Percentiles rank a stretch among this genome's conserved stretches.
Conservation (phyloP, 108 stramenopile genomes). For the Discostella stelligeroides region DNA sequence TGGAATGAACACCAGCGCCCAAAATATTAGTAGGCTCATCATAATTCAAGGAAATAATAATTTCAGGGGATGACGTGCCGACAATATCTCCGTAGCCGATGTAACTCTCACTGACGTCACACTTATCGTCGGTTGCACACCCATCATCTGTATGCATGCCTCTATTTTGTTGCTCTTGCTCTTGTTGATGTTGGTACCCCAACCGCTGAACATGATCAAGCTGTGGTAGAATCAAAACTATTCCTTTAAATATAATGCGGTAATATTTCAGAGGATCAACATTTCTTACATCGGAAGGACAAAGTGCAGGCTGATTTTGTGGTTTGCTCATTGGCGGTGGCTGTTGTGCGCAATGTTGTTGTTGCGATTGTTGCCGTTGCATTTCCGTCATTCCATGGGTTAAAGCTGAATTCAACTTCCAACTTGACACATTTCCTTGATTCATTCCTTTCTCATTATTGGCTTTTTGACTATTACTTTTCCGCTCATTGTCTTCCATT, state of each 20-base stretch:
- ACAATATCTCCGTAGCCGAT: conserved; percentile 81
- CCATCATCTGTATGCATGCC: no score
- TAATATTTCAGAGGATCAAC: background rate
- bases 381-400: background rate
- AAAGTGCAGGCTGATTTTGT: background rate
- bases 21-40: background rate
- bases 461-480: no score
- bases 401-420: background rate
- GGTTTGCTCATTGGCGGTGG: background rate
- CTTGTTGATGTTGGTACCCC: background rate
- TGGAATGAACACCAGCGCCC: conserved; percentile 1
- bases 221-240: background rate
- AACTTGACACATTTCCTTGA: no score
- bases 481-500: no score
- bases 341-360: background rate
- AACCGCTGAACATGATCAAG: background rate
- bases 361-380: background rate
- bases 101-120: conserved; percentile 48
- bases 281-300: background rate
- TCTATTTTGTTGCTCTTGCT: background rate
- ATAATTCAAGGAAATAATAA: conserved; percentile 13
- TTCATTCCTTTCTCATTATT: no score
- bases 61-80: conserved; percentile 38
- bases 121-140: background rate
- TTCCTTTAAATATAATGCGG: background rate